phyloP scores from a whole-genome alignment of 169 alveolate genomes.

The Plasmodium vivax region DNA sequence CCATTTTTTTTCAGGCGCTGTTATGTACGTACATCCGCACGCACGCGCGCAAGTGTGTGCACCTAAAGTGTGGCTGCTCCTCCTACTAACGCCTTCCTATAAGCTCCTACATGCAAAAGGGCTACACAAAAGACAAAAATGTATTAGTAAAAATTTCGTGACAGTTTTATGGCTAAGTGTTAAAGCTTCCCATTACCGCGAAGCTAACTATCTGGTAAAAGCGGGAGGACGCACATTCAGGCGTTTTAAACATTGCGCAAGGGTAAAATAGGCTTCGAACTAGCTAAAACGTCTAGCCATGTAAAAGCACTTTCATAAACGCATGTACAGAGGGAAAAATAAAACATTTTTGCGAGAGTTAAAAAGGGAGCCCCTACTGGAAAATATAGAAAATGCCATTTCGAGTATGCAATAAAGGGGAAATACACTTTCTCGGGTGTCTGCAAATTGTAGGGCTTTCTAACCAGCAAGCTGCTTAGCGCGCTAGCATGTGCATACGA shows the following conservation, averaged over 20 bases:
- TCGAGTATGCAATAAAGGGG: background rate
- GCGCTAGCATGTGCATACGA: background rate
- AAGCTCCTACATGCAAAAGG: background rate
- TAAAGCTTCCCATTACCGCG: background rate
- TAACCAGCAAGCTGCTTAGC: background rate
- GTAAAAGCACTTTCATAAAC: background rate
- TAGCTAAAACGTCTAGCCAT: background rate
- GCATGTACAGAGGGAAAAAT: background rate
- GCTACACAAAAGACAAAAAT: background rate
- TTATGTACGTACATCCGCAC: background rate
- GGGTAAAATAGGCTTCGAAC: background rate
- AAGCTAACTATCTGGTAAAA: background rate
- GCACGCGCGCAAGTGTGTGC: background rate
- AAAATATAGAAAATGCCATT: background rate
- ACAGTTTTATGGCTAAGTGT: background rate
- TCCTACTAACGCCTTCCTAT: background rate
- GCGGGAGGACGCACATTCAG: background rate
- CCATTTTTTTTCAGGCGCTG: background rate
- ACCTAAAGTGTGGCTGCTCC: background rate
- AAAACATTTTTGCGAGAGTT: background rate
- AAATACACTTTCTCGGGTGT: background rate
- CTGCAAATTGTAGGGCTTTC: background rate
- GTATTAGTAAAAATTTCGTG: background rate
- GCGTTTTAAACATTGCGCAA: background rate
- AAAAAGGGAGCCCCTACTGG: background rate